Evolutionary conservation across 306 rosid genomes (phyloP).

Genomic region (Cucurbita moschata): DNA sequence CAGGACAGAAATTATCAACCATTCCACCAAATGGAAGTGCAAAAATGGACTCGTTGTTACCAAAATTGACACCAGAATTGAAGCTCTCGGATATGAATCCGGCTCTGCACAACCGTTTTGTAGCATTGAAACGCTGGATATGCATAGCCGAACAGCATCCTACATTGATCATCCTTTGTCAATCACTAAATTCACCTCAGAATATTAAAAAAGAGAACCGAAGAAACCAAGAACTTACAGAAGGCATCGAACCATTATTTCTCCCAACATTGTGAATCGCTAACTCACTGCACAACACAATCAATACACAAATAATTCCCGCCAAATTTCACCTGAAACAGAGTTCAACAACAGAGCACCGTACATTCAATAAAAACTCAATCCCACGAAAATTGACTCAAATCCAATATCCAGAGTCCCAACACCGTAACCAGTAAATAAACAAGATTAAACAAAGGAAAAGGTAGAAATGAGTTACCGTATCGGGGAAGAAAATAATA

Average conservation of each 20-base stretch:
- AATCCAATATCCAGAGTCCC: background rate
- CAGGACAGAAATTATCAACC: background rate
- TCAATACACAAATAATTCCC: background rate
- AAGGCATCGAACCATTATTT: constrained; percentile 50
- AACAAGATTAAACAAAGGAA: background rate
- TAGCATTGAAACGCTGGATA: constrained; percentile 89
- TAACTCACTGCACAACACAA: background rate
- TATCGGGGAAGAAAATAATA: background rate
- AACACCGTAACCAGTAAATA: background rate
- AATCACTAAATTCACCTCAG: background rate
- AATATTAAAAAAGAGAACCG: background rate
- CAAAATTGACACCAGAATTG: constrained; percentile 94
- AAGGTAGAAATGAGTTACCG: background rate
- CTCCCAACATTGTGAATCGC: constrained; percentile 58
- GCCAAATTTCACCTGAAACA: background rate
- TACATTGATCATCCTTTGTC: constrained; percentile 2
- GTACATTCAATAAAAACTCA: background rate
- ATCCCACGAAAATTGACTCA: background rate
- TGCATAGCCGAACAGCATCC: constrained; percentile 69
- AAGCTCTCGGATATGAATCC: constrained; percentile 56
- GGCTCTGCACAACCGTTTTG: constrained; percentile 55
- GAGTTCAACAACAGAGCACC: background rate
- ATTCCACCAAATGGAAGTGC: constrained; percentile 33
- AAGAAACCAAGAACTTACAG: constrained; percentile 25
- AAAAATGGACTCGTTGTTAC: background rate